These are phyloP conservation scores for Euphorbia peplus DNA, from an alignment of 345 rosid genomes.

Conservation along the genomic window DNA sequence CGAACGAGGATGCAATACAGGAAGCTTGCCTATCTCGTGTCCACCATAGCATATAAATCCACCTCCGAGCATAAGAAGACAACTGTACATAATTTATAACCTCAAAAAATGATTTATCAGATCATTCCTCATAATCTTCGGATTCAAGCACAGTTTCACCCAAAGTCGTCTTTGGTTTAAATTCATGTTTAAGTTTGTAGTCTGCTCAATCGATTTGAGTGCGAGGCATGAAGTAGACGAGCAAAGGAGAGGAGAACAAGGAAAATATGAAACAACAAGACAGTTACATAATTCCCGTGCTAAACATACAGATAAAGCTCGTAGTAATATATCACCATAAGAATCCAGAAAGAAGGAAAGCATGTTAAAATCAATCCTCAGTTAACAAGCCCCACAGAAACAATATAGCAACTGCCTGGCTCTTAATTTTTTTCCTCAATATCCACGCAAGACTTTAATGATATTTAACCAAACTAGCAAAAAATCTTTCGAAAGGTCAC, in stretches of 20 bases:
- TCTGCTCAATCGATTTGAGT: slow-evolving; percentile 16
- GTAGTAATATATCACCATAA: slow-evolving; percentile 8
- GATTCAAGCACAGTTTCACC: slow-evolving; percentile 5
- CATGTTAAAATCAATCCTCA: slow-evolving; percentile 3
- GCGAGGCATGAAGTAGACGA: slow-evolving; percentile 8
- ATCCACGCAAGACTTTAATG: slow-evolving; percentile 6
- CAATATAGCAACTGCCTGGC: slow-evolving; percentile 11
- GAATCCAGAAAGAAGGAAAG: slow-evolving; percentile 14
- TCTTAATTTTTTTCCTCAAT: slow-evolving; percentile 12
- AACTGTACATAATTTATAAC: slow-evolving; percentile 4
- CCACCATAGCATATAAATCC: slow-evolving; percentile 2
- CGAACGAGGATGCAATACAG: slow-evolving; percentile 14
- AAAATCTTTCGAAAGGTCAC: slow-evolving; percentile 17
- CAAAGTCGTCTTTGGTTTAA: slow-evolving; percentile 1
- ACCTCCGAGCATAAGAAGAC: slow-evolving; percentile 20
- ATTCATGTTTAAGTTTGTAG: not conserved
- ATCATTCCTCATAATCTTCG: not conserved
- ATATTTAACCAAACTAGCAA: not conserved
- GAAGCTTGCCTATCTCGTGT: slow-evolving; percentile 12
- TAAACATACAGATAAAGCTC: slow-evolving; percentile 11
- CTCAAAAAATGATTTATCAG: not conserved
- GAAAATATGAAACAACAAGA: slow-evolving; percentile 18
- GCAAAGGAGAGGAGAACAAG: slow-evolving; percentile 8
- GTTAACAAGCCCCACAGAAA: slow-evolving; percentile 12
- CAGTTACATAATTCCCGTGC: slow-evolving; percentile 5